Evolutionary conservation across 225 moss, liverwort and hornwort species (phyloP).

Genomic region (Physcomitrellopsis africana): DNA sequence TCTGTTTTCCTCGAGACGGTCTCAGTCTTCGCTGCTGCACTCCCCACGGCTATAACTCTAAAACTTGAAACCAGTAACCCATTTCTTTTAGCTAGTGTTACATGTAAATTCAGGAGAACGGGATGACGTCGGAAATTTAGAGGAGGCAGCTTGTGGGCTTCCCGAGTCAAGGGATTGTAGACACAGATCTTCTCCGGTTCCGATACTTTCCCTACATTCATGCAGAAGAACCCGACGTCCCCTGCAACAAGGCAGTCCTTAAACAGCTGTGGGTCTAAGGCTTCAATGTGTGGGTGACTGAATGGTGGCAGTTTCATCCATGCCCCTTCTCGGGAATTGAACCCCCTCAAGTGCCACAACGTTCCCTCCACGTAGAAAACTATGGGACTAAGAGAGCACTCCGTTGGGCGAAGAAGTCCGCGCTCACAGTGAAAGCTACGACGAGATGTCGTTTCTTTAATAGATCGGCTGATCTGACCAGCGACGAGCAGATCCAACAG

Average conservation of each 20-base stretch:
- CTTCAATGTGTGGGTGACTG: not conserved
- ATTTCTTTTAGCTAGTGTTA: not conserved
- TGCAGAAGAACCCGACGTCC: slow-evolving; percentile 24
- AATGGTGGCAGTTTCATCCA: slow-evolving; percentile 41
- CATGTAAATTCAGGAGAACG: slow-evolving; percentile 5
- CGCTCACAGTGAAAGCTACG: slow-evolving; percentile 18
- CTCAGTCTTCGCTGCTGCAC: slow-evolving; percentile 24
- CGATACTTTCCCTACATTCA: slow-evolving; percentile 17
- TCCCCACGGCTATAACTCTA: slow-evolving; percentile 25
- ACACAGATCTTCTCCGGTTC: slow-evolving; percentile 20
- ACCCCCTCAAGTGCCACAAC: slow-evolving; percentile 31
- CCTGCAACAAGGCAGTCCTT: slow-evolving; percentile 35
- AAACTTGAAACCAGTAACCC: not conserved
- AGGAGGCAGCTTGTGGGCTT: slow-evolving; percentile 20
- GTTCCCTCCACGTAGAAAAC: slow-evolving; percentile 20
- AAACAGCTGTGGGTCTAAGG: slow-evolving; percentile 30
- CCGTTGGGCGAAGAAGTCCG: not conserved
- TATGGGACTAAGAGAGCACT: slow-evolving; percentile 17
- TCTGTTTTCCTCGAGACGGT: slow-evolving; percentile 33
- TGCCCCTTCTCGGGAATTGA: not conserved
- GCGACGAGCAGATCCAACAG: too few relatives aligned
- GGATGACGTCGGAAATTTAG: slow-evolving; percentile 24
- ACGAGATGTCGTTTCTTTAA: too few relatives aligned
- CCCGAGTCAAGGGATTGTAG: slow-evolving; percentile 25
- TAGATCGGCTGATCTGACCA: too few relatives aligned